Conservation (phyloP, 306 rosid genomes). For the Bauhinia variegata region DNA sequence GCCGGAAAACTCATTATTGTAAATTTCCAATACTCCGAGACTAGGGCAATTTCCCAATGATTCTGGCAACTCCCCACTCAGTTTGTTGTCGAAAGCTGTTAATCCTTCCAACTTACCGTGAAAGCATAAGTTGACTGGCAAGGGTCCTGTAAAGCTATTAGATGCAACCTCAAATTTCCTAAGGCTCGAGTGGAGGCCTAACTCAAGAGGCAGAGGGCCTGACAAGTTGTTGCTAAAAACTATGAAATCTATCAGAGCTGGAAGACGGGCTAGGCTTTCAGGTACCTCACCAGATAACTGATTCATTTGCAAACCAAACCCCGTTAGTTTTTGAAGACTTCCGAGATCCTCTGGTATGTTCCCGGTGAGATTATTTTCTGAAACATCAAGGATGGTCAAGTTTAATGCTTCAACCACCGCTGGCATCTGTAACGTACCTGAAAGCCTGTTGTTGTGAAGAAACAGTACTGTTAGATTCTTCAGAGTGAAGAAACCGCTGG, state of each 20-base stretch:
- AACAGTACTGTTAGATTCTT: constrained; percentile 50
- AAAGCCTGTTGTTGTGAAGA: constrained; percentile 48
- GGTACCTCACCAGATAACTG: constrained; percentile 63
- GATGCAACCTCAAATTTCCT: constrained; percentile 33
- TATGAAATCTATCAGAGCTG: constrained; percentile 38
- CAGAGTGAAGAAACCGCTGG: constrained; percentile 49
- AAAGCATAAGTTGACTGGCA: constrained; percentile 64
- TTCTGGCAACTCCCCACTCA: constrained; percentile 65
- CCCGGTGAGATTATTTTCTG: constrained; percentile 50
- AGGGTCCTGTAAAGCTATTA: constrained; percentile 53
- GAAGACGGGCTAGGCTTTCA: constrained; percentile 57
- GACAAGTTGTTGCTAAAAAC: constrained; percentile 56
- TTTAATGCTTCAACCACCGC: constrained; percentile 49
- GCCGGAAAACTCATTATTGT: constrained; percentile 53
- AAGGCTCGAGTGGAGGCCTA: constrained; percentile 58
- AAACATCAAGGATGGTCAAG: constrained; percentile 50
- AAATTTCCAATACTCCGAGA: constrained; percentile 34
- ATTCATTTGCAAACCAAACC: constrained; percentile 46
- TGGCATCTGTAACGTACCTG: constrained; percentile 61
- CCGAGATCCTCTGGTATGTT: constrained; percentile 60
- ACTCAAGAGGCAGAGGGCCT: constrained; percentile 60
- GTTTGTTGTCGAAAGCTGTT: constrained; percentile 45
- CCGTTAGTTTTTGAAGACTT: constrained; percentile 46
- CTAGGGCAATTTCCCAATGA: constrained; percentile 61
- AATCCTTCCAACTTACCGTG: constrained; percentile 46